Conservation (phyloP, 2,329 filamentous ascomycete genomes). For the Colletotrichum tofieldiae region DNA sequence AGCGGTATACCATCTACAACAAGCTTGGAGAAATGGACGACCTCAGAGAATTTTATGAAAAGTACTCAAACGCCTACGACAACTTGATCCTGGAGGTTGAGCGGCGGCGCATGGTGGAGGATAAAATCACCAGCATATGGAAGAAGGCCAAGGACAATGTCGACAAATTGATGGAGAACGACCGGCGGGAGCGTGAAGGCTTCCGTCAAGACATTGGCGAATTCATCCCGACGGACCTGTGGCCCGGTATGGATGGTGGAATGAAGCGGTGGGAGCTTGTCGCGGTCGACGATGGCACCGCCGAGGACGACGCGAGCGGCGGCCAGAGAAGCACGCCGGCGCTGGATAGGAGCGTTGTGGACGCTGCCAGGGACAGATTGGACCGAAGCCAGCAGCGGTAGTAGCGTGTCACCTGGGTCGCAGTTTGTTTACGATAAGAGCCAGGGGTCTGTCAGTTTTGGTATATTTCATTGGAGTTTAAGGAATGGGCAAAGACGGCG, state of each 20-base stretch:
- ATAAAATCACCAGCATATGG: constrained; percentile 81
- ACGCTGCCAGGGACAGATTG: constrained; percentile 47
- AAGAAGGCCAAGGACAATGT: constrained; percentile 84
- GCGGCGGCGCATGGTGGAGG: constrained; percentile 80
- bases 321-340: constrained; percentile 47
- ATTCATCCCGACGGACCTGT: constrained; percentile 89
- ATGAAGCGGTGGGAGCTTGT: constrained; percentile 68
- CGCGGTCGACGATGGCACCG: constrained; percentile 52
- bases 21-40: constrained; percentile 84
- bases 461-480: background rate
- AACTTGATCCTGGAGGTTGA: constrained; percentile 88
- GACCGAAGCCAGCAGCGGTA: constrained; percentile 40
- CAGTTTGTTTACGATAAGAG: background rate
- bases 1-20: constrained; percentile 77
- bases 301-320: constrained; percentile 34
- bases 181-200: constrained; percentile 80
- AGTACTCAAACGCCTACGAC: constrained; percentile 88
- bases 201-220: constrained; percentile 90
- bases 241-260: constrained; percentile 80
- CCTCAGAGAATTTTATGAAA: constrained; percentile 87
- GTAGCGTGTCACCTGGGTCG: background rate
- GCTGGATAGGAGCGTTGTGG: constrained; percentile 50
- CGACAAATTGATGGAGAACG: constrained; percentile 81
- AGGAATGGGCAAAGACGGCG: background rate
- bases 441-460: background rate